Conservation (phyloP, 768 basidiomycete species). For the Sporobolomyces roseus region DNA sequence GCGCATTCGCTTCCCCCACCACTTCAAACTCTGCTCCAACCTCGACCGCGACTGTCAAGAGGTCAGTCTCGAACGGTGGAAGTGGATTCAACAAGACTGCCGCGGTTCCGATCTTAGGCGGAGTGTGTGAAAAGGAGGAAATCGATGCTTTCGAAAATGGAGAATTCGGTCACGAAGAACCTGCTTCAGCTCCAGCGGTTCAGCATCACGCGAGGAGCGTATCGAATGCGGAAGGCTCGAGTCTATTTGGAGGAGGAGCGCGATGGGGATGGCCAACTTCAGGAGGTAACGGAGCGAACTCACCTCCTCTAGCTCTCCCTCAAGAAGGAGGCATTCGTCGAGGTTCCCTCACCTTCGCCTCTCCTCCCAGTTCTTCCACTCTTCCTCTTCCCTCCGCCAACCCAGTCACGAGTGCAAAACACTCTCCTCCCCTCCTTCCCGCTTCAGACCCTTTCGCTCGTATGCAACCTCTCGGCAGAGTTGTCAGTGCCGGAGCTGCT, state of each 20-base stretch:
- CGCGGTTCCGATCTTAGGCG: conserved; percentile 22
- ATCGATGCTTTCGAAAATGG: conserved; percentile 25
- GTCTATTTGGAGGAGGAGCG: conserved; percentile 29
- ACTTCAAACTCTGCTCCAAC: neutral
- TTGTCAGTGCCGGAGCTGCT: conserved; percentile 33
- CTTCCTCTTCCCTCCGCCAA: conserved; percentile 8
- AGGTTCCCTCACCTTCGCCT: conserved; percentile 19
- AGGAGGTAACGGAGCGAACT: neutral
- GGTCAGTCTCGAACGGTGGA: neutral
- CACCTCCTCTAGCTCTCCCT: neutral
- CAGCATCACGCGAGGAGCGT: neutral
- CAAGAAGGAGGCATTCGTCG: too few relatives aligned
- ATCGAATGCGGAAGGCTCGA: conserved; percentile 2
- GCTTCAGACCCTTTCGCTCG: conserved; percentile 12
- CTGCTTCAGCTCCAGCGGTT: neutral
- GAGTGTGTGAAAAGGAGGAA: conserved; percentile 36
- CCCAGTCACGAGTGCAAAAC: neutral
- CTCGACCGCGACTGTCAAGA: neutral
- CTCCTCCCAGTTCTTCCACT: conserved; percentile 4
- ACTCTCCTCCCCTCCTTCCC: neutral
- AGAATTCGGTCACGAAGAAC: conserved; percentile 4
- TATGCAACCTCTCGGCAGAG: conserved; percentile 36
- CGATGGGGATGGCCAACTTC: conserved; percentile 33
- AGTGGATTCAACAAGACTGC: conserved; percentile 6
- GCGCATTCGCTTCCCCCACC: neutral